These are phyloP conservation scores for Parathielavia appendiculata DNA, from an alignment of 495 filamentous ascomycete species.

Conservation along the genomic window DNA sequence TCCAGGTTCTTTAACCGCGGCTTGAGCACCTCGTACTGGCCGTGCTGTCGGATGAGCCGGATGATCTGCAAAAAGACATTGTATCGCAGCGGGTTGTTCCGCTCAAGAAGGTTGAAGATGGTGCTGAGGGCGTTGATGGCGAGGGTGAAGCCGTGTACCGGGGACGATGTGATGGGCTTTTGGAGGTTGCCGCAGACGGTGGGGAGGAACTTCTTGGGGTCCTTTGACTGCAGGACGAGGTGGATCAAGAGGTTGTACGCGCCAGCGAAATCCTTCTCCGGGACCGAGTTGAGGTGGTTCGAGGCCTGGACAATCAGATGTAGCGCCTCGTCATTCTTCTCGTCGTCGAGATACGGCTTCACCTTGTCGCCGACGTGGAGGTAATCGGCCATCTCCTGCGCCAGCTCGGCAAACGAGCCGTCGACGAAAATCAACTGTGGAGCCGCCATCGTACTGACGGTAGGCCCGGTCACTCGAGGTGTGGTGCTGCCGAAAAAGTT, in stretches of 20 bases:
- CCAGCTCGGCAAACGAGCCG: constrained; percentile 81
- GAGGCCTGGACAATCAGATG: constrained; percentile 81
- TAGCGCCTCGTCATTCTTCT: constrained; percentile 74
- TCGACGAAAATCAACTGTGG: constrained; percentile 72
- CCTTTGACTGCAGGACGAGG: constrained; percentile 76
- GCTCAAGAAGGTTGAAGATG: constrained; percentile 88
- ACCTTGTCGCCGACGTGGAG: constrained; percentile 67
- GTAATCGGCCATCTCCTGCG: constrained; percentile 82
- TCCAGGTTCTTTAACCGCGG: constrained; percentile 74
- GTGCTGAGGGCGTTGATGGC: constrained; percentile 85
- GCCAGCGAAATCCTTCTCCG: constrained; percentile 92
- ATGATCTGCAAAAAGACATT: constrained; percentile 83
- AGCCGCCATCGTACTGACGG: constrained; percentile 27
- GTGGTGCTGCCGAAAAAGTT: constrained; percentile 8
- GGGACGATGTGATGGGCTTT: constrained; percentile 78
- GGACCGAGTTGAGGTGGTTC: constrained; percentile 64
- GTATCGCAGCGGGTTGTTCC: constrained; percentile 71
- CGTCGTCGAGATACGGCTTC: constrained; percentile 63
- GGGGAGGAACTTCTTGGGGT: constrained; percentile 78
- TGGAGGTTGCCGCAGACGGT: constrained; percentile 81
- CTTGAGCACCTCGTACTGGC: constrained; percentile 73
- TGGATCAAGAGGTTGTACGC: constrained; percentile 96
- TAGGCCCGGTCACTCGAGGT: constrained; percentile 7
- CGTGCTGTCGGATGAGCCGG: constrained; percentile 64
- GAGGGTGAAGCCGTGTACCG: constrained; percentile 74